Base-by-base conservation (phyloP, 2,329 filamentous ascomycete species). In the Talaromyces atroroseus region DNA sequence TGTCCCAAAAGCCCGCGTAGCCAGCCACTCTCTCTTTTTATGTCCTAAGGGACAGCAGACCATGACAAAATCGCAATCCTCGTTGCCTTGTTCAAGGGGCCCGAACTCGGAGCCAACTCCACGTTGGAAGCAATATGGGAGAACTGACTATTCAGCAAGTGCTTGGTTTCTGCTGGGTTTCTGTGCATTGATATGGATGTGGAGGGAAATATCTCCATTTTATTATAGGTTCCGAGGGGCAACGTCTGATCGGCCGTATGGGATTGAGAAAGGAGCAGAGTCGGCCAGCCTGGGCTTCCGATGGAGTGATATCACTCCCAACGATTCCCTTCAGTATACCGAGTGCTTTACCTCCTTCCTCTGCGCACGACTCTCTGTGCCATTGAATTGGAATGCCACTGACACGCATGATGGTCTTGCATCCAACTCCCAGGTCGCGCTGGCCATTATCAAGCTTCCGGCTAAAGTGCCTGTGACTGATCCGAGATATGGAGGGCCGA, bases 381-480 rank as follows among this genome's bases (percentile, higher is more conserved):
- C 49, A 3, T 29, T 52, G 23, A 52, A 52, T 38, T 52, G 49
- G 49, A 52, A 52, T 26, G 20, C 49, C 7, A 52, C 49, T 10
- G 24, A 26, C n/a, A 24, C 5, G 6, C 7, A 44, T n/a, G 20
- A 42, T 16, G 3, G 5, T 20, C 14, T 5, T 5, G 8, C 34
- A 16, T 29, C 36, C 12, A 40, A 44, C 14, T 1, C 36, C 10
- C 49, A 40, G 21, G 49, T 40, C 18, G 49, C 49, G 42, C 14
- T 52, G 14, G 49, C 49, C n/a, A 40, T 52, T 5, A 52, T 52
- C 34, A 52, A 52, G 26, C 24, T 52, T 18, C 50, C 49, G 12
- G 49, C 50, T 23, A 52, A 36, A 34, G 50, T 52, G 10, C 50
- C 50, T 11, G 50, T 52, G n/a, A 45, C 50, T 14, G 50, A 52